These are phyloP conservation scores for Aspergillus egyptiacus DNA, from an alignment of 495 filamentous ascomycete genomes.

Conservation along the genomic window DNA sequence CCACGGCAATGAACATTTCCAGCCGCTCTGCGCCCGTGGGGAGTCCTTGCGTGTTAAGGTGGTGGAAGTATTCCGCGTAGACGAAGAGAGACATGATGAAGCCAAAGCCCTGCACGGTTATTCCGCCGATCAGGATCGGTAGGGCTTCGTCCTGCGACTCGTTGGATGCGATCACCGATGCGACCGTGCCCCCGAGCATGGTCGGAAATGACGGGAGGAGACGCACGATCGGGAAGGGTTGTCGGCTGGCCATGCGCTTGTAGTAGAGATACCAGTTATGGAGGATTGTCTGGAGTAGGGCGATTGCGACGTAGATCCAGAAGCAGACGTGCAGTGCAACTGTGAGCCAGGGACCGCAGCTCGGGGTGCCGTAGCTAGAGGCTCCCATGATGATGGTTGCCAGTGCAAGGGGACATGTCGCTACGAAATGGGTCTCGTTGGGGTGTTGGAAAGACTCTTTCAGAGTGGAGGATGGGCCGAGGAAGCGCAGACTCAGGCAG, in stretches of 20 bases:
- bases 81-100: constrained; percentile 25
- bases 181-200: constrained; percentile 29
- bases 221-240: constrained; percentile 12
- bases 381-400: constrained; percentile 21
- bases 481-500: constrained; percentile 45
- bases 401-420: constrained; percentile 10
- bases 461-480: constrained; percentile 30
- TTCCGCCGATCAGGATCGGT: constrained; percentile 25
- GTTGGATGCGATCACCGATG: constrained; percentile 14
- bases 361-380: constrained; percentile 10
- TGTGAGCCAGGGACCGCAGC: constrained; percentile 17
- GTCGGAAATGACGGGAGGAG: constrained; percentile 21
- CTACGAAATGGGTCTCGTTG: constrained; percentile 47
- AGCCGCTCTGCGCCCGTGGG: constrained; percentile 35
- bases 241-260: constrained; percentile 1
- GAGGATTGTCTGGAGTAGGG: constrained; percentile 11
- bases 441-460: constrained; percentile 47
- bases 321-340: constrained; percentile 21
- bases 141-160: constrained; percentile 18
- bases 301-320: constrained; percentile 29
- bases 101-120: constrained; percentile 27
- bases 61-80: constrained; percentile 35
- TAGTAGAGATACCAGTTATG: constrained; percentile 15
- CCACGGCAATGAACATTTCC: constrained; percentile 60
- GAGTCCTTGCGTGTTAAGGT: constrained; percentile 46